A percentile compares a stretch with the other conserved stretches of the same genome.
phyloP scores from a whole-genome alignment of 768 basidiomycete species.

The Mycena vulgaris region DNA sequence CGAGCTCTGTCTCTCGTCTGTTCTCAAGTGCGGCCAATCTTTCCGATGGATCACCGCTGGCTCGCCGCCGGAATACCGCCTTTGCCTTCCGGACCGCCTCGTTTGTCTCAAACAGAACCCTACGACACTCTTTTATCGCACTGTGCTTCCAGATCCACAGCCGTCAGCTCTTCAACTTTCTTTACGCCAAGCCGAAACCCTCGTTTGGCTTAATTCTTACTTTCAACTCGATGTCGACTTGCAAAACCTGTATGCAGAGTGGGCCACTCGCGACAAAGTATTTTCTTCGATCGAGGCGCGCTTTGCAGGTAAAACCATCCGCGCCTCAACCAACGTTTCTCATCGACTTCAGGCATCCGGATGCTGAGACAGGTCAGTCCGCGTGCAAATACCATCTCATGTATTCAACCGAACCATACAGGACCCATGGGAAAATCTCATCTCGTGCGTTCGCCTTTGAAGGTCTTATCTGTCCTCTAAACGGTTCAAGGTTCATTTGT shows the following conservation, averaged over 20 bases:
- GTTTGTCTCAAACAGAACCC: slow-evolving; percentile 84
- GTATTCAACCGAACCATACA: slow-evolving; percentile 59
- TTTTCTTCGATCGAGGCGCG: slow-evolving; percentile 76
- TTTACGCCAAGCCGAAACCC: slow-evolving; percentile 72
- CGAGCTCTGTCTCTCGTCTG: slow-evolving; percentile 85
- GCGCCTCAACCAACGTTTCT: background rate
- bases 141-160: slow-evolving; percentile 70
- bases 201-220: slow-evolving; percentile 86
- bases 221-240: slow-evolving; percentile 91
- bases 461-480: background rate
- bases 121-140: slow-evolving; percentile 79
- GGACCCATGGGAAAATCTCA: slow-evolving; percentile 95
- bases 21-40: slow-evolving; percentile 87
- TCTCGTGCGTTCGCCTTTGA: slow-evolving; percentile 76
- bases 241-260: slow-evolving; percentile 77
- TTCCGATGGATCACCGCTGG: slow-evolving; percentile 77
- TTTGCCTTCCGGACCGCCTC: slow-evolving; percentile 87
- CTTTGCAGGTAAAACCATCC: slow-evolving; percentile 76
- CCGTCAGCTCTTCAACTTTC: slow-evolving; percentile 51
- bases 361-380: slow-evolving; percentile 80
- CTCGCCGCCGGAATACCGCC: slow-evolving; percentile 73
- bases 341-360: slow-evolving; percentile 47
- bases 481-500: slow-evolving; percentile 86
- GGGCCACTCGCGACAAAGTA: slow-evolving; percentile 81
- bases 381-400: background rate